phyloP scores from a whole-genome alignment of 306 rosid genomes.

The Pyrus pyrifolia region DNA sequence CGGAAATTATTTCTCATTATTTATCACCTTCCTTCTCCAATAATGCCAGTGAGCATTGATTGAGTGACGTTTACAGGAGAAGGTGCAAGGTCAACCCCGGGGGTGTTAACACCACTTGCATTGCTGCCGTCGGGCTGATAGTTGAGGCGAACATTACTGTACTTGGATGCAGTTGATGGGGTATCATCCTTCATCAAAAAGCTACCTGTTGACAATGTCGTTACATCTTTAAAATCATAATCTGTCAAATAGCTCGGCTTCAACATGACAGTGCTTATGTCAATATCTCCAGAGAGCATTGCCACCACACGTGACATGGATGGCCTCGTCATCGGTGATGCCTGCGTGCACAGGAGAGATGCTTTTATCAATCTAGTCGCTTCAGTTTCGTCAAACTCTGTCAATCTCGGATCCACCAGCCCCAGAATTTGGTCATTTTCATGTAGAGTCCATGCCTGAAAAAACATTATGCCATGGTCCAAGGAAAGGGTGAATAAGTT shows the following conservation, averaged over 20 bases:
- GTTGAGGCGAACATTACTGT: background rate
- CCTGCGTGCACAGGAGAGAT: constrained; percentile 23
- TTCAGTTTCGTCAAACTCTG: background rate
- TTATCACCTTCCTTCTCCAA: constrained; percentile 13
- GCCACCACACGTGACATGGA: constrained; percentile 23
- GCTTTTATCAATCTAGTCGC: constrained; percentile 6
- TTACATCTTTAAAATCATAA: constrained; percentile 14
- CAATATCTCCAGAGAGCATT: constrained; percentile 16
- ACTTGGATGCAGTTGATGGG: background rate
- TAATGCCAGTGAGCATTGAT: background rate
- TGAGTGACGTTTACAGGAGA: constrained; percentile 3
- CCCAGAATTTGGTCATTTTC: constrained; percentile 5
- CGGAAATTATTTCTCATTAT: background rate
- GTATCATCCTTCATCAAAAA: background rate
- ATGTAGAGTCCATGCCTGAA: constrained; percentile 18
- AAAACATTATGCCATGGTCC: background rate
- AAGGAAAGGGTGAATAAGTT: background rate
- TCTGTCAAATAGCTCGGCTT: constrained; percentile 23
- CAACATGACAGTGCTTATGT: background rate
- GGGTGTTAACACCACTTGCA: background rate
- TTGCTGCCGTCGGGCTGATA: background rate
- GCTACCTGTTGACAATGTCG: background rate
- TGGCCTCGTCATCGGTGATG: constrained; percentile 14
- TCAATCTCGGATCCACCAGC: constrained; percentile 15
- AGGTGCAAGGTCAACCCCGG: background rate